Percentiles rank a stretch among this genome's conserved stretches.
phyloP scores from a whole-genome alignment of 257 asterid genomes.

The Gentiana straminea region DNA sequence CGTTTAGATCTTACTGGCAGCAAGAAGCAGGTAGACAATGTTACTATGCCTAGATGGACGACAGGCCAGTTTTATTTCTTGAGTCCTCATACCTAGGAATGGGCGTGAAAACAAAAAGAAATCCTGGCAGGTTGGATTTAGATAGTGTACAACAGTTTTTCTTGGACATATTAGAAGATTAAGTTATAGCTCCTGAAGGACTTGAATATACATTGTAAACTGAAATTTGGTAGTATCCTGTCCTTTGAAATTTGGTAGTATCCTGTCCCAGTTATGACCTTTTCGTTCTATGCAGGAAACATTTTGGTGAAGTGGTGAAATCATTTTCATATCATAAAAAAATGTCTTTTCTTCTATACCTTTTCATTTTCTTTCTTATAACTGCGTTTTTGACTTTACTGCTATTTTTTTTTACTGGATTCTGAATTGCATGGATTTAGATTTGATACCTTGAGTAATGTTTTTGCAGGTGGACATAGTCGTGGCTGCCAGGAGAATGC shows the following conservation, averaged over 20 bases:
- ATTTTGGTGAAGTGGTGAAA: slow-evolving; percentile 1
- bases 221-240: background rate
- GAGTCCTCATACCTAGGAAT: background rate
- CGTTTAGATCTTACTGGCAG: no score
- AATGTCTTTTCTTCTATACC: background rate
- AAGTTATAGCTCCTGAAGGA: background rate
- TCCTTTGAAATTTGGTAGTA: background rate
- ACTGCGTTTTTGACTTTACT: background rate
- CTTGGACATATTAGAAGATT: background rate
- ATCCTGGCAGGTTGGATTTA: background rate
- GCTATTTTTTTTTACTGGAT: background rate
- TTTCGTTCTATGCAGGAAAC: background rate
- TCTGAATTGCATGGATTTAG: background rate
- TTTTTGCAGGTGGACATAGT: slow-evolving; percentile 86
- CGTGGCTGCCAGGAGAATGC: slow-evolving; percentile 88
- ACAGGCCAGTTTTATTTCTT: background rate
- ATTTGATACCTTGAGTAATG: slow-evolving; percentile 14
- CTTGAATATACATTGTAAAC: background rate
- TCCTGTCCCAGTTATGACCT: background rate
- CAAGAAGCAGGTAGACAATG: no score
- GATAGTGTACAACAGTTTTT: no score
- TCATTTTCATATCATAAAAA: background rate
- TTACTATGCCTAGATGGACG: background rate
- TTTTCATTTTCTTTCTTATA: background rate
- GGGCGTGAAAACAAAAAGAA: background rate